These are phyloP conservation scores for Xylaria arbuscula DNA, from an alignment of 2,329 filamentous ascomycete species.

Conservation along the genomic window DNA sequence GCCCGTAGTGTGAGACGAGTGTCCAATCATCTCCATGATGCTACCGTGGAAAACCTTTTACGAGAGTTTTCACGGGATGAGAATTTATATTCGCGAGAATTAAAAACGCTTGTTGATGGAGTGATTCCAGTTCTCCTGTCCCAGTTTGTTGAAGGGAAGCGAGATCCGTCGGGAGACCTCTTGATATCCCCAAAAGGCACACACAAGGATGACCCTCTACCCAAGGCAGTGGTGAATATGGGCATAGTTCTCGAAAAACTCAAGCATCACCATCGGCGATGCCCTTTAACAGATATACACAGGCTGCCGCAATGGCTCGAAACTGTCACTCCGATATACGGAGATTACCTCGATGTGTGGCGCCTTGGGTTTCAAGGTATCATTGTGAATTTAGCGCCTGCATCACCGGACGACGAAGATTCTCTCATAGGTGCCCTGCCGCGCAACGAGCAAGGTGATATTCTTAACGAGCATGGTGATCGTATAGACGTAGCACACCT, in stretches of 20 bases:
- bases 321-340: constrained; percentile 80
- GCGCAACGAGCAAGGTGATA: constrained; percentile 72
- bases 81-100: constrained; percentile 85
- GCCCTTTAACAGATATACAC: constrained; percentile 78
- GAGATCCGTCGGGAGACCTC: constrained; percentile 71
- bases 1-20: constrained; percentile 81
- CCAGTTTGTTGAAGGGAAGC: constrained; percentile 80
- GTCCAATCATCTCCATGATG: constrained; percentile 72
- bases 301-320: constrained; percentile 84
- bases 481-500: constrained; percentile 94
- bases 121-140: constrained; percentile 92
- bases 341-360: constrained; percentile 89
- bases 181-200: constrained; percentile 69
- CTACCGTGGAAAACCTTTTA: constrained; percentile 80
- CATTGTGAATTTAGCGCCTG: constrained; percentile 89
- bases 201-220: constrained; percentile 70
- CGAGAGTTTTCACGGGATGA: constrained; percentile 86
- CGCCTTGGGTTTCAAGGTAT: constrained; percentile 93
- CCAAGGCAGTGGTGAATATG: constrained; percentile 93
- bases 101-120: constrained; percentile 92
- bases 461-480: constrained; percentile 81
- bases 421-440: constrained; percentile 69
- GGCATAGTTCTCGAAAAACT: constrained; percentile 88
- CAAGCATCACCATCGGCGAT: constrained; percentile 80
- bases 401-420: constrained; percentile 68